phyloP scores from a whole-genome alignment of 495 filamentous ascomycete genomes.

The Xylaria palmicola region DNA sequence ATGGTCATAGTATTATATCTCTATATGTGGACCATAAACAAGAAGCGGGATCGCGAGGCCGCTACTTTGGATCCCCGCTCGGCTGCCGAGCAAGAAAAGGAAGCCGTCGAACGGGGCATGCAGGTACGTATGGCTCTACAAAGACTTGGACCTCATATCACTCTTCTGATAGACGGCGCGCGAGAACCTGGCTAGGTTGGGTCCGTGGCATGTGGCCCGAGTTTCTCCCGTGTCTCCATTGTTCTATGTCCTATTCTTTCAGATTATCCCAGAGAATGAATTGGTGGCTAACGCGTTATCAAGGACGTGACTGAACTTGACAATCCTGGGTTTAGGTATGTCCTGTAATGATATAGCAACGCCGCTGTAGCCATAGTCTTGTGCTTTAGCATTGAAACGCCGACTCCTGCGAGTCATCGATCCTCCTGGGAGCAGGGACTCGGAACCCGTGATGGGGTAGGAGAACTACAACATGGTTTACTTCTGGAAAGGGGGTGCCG shows the following conservation, averaged over 20 bases:
- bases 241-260: background rate
- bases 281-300: background rate
- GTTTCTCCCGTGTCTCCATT: background rate
- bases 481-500: no score
- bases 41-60: slow-evolving; percentile 49
- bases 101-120: slow-evolving; percentile 56
- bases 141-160: background rate
- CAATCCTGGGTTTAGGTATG: slow-evolving; percentile 56
- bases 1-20: slow-evolving; percentile 48
- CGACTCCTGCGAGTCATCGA: no score
- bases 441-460: no score
- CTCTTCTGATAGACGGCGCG: no score
- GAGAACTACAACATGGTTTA: no score
- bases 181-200: no score
- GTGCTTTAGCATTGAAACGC: no score
- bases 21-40: slow-evolving; percentile 56
- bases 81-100: slow-evolving; percentile 40
- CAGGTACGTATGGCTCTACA: slow-evolving; percentile 17
- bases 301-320: slow-evolving; percentile 55
- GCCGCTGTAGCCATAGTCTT: no score
- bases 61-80: slow-evolving; percentile 23
- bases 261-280: background rate
- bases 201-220: background rate
- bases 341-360: slow-evolving; percentile 36
- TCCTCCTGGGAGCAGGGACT: no score